Conservation (phyloP, 2,329 filamentous ascomycete species). For the Aspergillus awamori region DNA sequence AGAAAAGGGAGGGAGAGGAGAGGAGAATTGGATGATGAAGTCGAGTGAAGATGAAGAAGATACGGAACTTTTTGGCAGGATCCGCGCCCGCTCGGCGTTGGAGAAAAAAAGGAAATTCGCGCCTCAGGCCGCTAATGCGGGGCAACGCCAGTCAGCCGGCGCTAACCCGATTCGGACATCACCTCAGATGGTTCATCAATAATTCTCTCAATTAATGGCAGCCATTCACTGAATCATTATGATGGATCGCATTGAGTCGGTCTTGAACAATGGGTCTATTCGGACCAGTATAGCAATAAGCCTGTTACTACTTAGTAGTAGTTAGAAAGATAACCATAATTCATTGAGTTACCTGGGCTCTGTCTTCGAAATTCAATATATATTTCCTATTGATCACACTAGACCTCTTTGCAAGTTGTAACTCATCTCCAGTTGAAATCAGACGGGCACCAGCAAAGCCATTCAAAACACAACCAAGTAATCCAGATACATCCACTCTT, state of each 20-base stretch:
- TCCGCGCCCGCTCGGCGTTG: constrained; percentile 4
- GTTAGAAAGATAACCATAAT: no score
- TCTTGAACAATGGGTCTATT: neutral
- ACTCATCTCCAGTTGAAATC: constrained; percentile 14
- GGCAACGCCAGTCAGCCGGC: constrained; percentile 1
- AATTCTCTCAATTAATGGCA: neutral
- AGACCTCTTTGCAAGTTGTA: constrained; percentile 13
- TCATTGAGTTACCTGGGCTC: no score
- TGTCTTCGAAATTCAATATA: constrained; percentile 16
- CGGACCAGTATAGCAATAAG: neutral
- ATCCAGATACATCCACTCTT: constrained; percentile 20
- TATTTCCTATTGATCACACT: constrained; percentile 23
- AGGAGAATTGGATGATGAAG: neutral
- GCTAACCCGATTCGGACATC: constrained; percentile 13
- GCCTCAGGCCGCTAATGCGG: constrained; percentile 20
- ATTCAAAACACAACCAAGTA: constrained; percentile 15
- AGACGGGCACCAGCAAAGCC: constrained; percentile 3
- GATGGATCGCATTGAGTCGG: neutral
- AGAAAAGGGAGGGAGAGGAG: neutral
- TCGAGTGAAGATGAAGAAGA: neutral
- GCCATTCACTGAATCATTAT: neutral
- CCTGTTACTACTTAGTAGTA: no score
- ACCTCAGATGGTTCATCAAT: no score
- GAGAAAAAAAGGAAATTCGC: constrained; percentile 21
- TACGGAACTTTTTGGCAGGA: constrained; percentile 10